Percentiles rank a stretch among this genome's conserved stretches.
Conservation (phyloP, 192 early-diverging fungal species). For the Funneliformis mosseae region DNA sequence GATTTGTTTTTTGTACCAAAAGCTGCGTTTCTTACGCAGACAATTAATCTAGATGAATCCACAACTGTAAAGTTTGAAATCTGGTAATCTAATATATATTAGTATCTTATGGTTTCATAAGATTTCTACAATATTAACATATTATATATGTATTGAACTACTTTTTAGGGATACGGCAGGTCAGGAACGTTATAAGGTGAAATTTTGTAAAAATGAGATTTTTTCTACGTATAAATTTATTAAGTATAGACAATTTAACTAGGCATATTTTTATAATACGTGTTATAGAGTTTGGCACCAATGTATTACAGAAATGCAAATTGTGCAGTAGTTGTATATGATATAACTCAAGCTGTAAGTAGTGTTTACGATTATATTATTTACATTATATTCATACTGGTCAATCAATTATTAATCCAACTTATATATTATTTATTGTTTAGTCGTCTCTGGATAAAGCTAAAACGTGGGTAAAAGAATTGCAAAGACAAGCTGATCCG, state of each 20-base stretch:
- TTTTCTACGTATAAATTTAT: neutral
- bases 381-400: conserved; percentile 4
- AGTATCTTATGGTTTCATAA: neutral
- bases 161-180: conserved; percentile 68
- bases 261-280: neutral
- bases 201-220: neutral
- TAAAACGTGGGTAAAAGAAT: conserved; percentile 74
- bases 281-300: conserved; percentile 62
- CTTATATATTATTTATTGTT: neutral
- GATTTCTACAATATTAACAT: neutral
- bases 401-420: neutral
- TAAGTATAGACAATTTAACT: no score
- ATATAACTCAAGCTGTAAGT: conserved; percentile 71
- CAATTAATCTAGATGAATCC: conserved; percentile 81
- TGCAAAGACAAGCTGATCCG: conserved; percentile 72
- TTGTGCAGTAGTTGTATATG: conserved; percentile 73
- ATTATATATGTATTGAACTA: neutral
- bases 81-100: conserved; percentile 53
- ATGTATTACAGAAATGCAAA: conserved; percentile 78
- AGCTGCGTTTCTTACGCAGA: conserved; percentile 79
- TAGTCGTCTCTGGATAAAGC: conserved; percentile 71
- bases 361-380: neutral
- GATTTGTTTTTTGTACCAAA: neutral
- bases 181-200: conserved; percentile 72
- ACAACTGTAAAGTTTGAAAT: conserved; percentile 94